Evolutionary conservation across 345 rosid genomes (phyloP), one percentile per base, ranked within the genome.

Genomic region (Excoecaria agallocha): DNA sequence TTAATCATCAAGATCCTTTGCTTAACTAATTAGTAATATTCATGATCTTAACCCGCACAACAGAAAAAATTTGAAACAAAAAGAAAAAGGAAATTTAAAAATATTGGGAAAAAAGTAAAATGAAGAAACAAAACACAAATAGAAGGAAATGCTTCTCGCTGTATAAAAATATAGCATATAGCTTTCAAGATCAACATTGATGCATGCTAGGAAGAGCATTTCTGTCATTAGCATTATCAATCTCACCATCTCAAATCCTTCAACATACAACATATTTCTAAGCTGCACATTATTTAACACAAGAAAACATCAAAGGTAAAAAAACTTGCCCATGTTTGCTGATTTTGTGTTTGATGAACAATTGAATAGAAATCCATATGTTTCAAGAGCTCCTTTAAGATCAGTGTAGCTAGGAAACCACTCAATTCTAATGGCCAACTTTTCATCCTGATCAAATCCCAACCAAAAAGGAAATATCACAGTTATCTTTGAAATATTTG

Each of bases 381-480:
- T 80, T 48, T 85, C 87, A 69, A 95, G 88, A 80, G 96, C 97
- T 59, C 70, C 82, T 77, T 85, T 82, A 37, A 95, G 76, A 56
- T 89, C 88, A 30, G 80, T 74, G 75, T 81, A 90, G 68, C 68
- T 81, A 12, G 97, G 98, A 72, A 83, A 74, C 94, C 98, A 91
- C 17, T 83, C 82, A 68, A 89, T 77, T 78, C 82, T 86, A 76
- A 80, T 75, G 30, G 87, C 69, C 73, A 62, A 74, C 58, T 70
- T 71, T 70, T 80, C 76, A 63, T 64, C 84, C 93, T 92, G 81
- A 80, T 77, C 5, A 77, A 59, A 68, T 50, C 41, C 25, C 43
- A 35, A 71, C 3, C 15, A 39, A 65, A 73, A 66, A 61, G 58
- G 68, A 55, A 60, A 76, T 17, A 59, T 19, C 24, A 22, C 19